phyloP scores from a whole-genome alignment of 768 basidiomycete genomes.

The Mycena belliarum region DNA sequence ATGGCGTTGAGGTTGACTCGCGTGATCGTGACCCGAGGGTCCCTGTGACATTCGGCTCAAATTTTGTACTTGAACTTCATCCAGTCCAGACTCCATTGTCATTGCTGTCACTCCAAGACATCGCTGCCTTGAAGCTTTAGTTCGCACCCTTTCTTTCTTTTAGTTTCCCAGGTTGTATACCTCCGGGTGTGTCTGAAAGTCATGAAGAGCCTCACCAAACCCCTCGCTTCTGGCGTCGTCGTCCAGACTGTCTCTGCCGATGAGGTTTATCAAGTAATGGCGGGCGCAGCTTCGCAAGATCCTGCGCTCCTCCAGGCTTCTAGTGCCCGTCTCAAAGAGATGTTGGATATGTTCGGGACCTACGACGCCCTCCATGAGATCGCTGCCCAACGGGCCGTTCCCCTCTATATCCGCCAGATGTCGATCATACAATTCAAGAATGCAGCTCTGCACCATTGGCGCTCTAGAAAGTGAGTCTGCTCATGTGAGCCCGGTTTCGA shows the following conservation, averaged over 20 bases:
- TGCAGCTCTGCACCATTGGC: conserved; percentile 71
- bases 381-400: conserved; percentile 60
- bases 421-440: conserved; percentile 93
- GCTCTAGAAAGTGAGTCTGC: conserved; percentile 63
- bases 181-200: background rate
- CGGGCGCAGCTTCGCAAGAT: conserved; percentile 73
- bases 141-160: background rate
- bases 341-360: conserved; percentile 69
- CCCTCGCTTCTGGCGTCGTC: conserved; percentile 32
- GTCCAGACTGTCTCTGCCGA: conserved; percentile 53
- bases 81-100: no score
- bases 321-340: conserved; percentile 62
- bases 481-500: background rate
- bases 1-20: no score
- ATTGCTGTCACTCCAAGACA: no score
- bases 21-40: background rate
- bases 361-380: conserved; percentile 75
- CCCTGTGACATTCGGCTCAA: no score
- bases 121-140: background rate
- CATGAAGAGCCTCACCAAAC: conserved; percentile 32
- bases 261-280: conserved; percentile 68
- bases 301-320: conserved; percentile 53
- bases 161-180: background rate
- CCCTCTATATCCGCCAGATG: conserved; percentile 70
- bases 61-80: no score